These are phyloP conservation scores for Globisporangium heterothallicum DNA, from an alignment of 352 stramenopile species.

Conservation along the genomic window DNA sequence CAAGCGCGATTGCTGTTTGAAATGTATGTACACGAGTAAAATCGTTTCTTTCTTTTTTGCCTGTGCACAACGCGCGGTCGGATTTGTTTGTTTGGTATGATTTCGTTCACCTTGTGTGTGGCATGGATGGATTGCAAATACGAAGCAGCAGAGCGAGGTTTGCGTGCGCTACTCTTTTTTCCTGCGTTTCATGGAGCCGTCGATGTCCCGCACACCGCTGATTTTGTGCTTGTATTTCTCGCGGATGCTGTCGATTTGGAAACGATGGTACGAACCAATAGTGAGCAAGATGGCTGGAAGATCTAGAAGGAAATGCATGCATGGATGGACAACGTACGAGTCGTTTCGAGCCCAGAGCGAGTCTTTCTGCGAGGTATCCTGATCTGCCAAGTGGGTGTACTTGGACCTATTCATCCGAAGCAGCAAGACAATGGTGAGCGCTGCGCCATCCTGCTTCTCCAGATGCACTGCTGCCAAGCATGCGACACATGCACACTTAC, in stretches of 20 bases:
- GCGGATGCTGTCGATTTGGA: conserved; percentile 37
- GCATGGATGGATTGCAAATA: too few species aligned
- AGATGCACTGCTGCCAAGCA: background rate
- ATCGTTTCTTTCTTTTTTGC: background rate
- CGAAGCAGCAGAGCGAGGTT: too few species aligned
- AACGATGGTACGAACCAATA: background rate
- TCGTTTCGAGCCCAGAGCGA: conserved; percentile 76
- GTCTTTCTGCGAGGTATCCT: conserved; percentile 92
- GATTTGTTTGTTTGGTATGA: too few species aligned
- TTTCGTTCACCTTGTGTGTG: too few species aligned
- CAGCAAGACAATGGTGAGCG: background rate
- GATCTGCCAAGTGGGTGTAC: conserved; percentile 97
- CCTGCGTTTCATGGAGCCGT: conserved; percentile 43
- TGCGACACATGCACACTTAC: conserved; percentile 25
- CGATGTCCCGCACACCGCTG: conserved; percentile 68
- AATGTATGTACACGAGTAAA: background rate
- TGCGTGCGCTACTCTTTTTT: conserved; percentile 77
- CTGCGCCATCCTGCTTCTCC: background rate
- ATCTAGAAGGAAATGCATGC: background rate
- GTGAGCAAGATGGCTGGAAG: background rate
- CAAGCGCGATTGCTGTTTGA: background rate
- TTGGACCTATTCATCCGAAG: conserved; percentile 81
- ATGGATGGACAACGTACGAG: conserved; percentile 36
- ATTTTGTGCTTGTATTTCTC: conserved; percentile 76
- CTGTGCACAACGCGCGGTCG: too few species aligned